Evolutionary conservation across 2,329 filamentous ascomycete genomes (phyloP), one percentile per base, ranked within the genome.

Genomic region (Acrodontium crateriforme): DNA sequence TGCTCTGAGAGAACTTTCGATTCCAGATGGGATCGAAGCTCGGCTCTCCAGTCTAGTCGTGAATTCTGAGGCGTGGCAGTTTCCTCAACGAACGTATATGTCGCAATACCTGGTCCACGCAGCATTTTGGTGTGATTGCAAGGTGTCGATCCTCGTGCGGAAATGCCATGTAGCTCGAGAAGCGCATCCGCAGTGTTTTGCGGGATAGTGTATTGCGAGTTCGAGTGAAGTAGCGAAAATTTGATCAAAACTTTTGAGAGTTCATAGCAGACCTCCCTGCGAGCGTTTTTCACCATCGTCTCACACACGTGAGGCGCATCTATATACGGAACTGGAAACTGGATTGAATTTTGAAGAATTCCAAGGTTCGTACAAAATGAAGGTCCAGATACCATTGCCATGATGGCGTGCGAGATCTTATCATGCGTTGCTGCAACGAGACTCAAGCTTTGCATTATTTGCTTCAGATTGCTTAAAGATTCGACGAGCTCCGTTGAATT

Each of bases 1-100:
- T 64, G 53, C 17, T 64, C 60, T 15, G 54, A 49, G 9, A 48
- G 50, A 9, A 60, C 54, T 37, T 56, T 53, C 14, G 51, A 44
- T 16, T 53, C 45, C n/a, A 73, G 48, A 9, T 59, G 54, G 6
- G 54, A 48, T 1, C 53, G 50, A 8, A 74, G 43, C 3, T 52
- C 54, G 18, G 53, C 39, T 35, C 58, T 58, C 69, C 69, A 74
- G 34, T 69, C 54, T 4, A 29, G 28, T 2, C 28, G 15, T 10
- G 30, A 22, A 4, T 31, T 8, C 4, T 8, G 5, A 8, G 20
- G 20, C 20, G n/a, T 10, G 4, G n/a, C 5, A 8, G 8, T 4
- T 8, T 22, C 8, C 4, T n/a, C n/a, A n/a, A n/a, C n/a, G n/a
- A n/a, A n/a, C n/a, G n/a, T 6, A 27, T 5, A n/a, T 9, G n/a